Conservation (phyloP, 805 yeast species). For the Candida endomychidarum region DNA sequence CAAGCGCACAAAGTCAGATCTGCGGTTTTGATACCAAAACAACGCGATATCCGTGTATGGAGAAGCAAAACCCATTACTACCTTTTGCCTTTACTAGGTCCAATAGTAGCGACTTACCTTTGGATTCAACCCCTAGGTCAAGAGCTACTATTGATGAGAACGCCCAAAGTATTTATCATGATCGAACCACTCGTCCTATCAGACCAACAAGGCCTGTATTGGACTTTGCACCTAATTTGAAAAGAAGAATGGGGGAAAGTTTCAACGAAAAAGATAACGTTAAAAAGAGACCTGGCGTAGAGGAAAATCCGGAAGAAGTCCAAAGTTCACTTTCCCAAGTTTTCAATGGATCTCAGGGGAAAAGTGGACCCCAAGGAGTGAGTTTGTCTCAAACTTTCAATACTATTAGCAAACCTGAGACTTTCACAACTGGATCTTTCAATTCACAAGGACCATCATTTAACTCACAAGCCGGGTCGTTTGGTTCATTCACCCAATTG, state of each 20-base stretch:
- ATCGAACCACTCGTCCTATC: conserved; percentile 23
- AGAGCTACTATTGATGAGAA: conserved; percentile 41
- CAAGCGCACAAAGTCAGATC: background rate
- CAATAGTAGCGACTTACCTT: conserved; percentile 31
- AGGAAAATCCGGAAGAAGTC: conserved; percentile 3
- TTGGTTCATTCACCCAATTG: too few species aligned
- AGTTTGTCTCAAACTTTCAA: conserved; percentile 1
- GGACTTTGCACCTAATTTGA: conserved; percentile 28
- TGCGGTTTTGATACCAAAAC: background rate
- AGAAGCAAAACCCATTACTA: conserved; percentile 39
- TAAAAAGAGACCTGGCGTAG: conserved; percentile 29
- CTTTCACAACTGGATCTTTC: too few species aligned
- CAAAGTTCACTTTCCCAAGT: background rate
- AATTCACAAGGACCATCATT: too few species aligned
- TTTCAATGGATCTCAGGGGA: too few species aligned
- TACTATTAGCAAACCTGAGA: too few species aligned
- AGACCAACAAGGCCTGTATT: conserved; percentile 10
- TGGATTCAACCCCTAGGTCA: conserved; percentile 42
- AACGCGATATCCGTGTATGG: conserved; percentile 18
- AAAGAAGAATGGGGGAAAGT: conserved; percentile 43
- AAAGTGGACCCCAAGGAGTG: too few species aligned
- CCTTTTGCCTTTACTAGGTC: conserved; percentile 50
- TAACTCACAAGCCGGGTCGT: too few species aligned
- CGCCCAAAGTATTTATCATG: conserved; percentile 46
- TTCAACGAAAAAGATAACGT: conserved; percentile 43